Evolutionary conservation across 2,329 filamentous ascomycete genomes (phyloP), one percentile per base, ranked within the genome.

Genomic region (Dactylellina haptotyla): DNA sequence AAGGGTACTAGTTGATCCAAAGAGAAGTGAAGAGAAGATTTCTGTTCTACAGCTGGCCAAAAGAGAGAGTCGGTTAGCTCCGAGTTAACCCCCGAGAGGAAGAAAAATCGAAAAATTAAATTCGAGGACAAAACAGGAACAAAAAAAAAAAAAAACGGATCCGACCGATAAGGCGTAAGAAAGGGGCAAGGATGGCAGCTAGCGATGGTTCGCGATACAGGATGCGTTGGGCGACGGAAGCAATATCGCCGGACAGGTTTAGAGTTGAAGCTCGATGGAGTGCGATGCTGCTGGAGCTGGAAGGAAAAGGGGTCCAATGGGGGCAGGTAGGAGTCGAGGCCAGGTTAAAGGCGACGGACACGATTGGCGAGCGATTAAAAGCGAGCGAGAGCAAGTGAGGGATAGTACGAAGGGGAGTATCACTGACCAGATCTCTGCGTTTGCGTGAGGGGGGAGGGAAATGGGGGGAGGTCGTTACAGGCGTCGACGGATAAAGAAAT

Each of bases 41-140:
- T 45, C 20, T 32, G 32, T 32, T 62, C 61, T 74, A 54, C 39
- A 48, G 14, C 41, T 50, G 62, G 26, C 18, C 43, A 41, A 51
- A 37, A 51, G n/a, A n/a, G n/a, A 9, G 37, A 16, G 37, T 34
- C 32, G 46, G 67, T 72, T 65, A 72, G 59, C 53, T 72, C 66
- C 53, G 67, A 72, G 56, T 53, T 48, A 54, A 71, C 59, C 26
- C 34, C 54, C 43, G 45, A 66, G n/a, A 50, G 39, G 39, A 28
- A 71, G 5, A 25, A 32, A 45, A 48, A 45, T 26, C 2, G 2
- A 59, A 45, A 48, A 20, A 46, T 12, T n/a, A 8, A 23, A 12
- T 9, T 18, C 23, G 41, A 23, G 18, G 41, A 1, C 18, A 46
- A 46, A 6, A 6, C 32, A 14, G 6, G 14, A 34, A 14, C 32